These are phyloP conservation scores for Peronospora belbahrii DNA, from an alignment of 352 stramenopile genomes.

Conservation along the genomic window DNA sequence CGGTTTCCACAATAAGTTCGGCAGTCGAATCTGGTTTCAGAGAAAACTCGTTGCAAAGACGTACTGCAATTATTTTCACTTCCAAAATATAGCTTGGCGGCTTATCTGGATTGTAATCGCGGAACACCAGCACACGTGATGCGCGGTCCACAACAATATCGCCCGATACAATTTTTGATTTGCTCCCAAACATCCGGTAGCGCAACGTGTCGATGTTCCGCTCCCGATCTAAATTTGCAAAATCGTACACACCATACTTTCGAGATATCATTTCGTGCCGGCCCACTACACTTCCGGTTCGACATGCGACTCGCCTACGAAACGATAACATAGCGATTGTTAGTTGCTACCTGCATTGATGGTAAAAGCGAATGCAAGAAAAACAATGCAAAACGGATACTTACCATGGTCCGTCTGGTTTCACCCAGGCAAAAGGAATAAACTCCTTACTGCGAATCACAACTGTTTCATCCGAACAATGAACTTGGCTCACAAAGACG, in stretches of 20 bases:
- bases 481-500: constrained; percentile 61
- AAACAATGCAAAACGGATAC: not conserved
- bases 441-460: constrained; percentile 66
- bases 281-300: constrained; percentile 38
- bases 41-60: constrained; percentile 53
- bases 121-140: constrained; percentile 75
- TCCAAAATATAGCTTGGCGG: constrained; percentile 68
- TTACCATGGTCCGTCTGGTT: constrained; percentile 67
- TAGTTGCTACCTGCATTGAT: not conserved
- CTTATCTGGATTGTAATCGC: constrained; percentile 46
- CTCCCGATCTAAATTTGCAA: constrained; percentile 75
- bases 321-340: constrained; percentile 2
- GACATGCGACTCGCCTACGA: constrained; percentile 60
- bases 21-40: constrained; percentile 50
- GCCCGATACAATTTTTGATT: constrained; percentile 53
- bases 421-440: constrained; percentile 74
- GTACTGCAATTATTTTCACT: constrained; percentile 76
- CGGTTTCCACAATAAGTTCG: constrained; percentile 54
- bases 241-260: constrained; percentile 74
- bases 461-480: constrained; percentile 54
- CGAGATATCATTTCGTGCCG: constrained; percentile 46
- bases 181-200: constrained; percentile 64
- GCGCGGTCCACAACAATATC: constrained; percentile 75
- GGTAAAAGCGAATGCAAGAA: not conserved
- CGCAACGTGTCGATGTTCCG: constrained; percentile 62